These are phyloP conservation scores for Penicillium brevicompactum DNA, from an alignment of 2,329 filamentous ascomycete species.

Conservation along the genomic window DNA sequence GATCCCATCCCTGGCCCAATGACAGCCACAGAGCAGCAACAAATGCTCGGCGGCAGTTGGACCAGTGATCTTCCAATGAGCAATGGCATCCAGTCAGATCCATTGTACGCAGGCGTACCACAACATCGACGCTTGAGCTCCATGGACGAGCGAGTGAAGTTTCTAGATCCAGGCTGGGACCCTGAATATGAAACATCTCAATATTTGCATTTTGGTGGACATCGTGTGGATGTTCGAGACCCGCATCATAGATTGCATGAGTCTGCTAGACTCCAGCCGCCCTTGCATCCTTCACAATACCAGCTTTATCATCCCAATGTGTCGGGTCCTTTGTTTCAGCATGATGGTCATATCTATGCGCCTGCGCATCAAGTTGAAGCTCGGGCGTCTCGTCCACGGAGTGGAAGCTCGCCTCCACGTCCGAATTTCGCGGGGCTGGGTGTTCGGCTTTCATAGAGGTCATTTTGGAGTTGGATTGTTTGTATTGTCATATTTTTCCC, in stretches of 20 bases:
- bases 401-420: conserved; percentile 35
- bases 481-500: not conserved
- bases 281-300: conserved; percentile 24
- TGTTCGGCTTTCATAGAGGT: conserved; percentile 10
- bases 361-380: conserved; percentile 16
- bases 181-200: conserved; percentile 15
- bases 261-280: conserved; percentile 16
- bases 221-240: conserved; percentile 35
- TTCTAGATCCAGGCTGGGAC: conserved; percentile 18
- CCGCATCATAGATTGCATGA: conserved; percentile 29
- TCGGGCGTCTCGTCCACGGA: conserved; percentile 27
- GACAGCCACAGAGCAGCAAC: conserved; percentile 19
- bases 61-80: conserved; percentile 11
- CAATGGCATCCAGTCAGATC: conserved; percentile 23
- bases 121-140: conserved; percentile 19
- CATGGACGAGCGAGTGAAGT: conserved; percentile 22
- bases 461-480: not conserved
- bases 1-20: conserved; percentile 8
- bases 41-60: conserved; percentile 26
- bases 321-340: conserved; percentile 32
- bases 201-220: conserved; percentile 28
- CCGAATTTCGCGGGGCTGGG: conserved; percentile 27
- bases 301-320: conserved; percentile 31
- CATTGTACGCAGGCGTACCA: conserved; percentile 15
- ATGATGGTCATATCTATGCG: conserved; percentile 17